These are phyloP conservation scores for Peziza echinospora DNA, from an alignment of 495 filamentous ascomycete species.

Conservation along the genomic window DNA sequence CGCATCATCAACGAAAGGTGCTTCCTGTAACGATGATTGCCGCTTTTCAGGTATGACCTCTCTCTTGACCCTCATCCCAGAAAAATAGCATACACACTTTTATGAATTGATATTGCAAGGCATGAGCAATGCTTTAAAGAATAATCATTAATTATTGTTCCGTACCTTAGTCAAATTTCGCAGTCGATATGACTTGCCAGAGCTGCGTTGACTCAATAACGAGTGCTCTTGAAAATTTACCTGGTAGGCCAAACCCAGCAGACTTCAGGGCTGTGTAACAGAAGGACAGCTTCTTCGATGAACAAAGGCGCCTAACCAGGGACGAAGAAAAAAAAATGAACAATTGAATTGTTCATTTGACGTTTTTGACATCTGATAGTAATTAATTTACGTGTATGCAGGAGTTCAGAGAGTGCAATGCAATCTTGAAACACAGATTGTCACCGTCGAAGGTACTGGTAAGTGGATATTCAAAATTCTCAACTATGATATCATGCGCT, in stretches of 20 bases:
- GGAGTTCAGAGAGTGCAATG: conserved; percentile 46
- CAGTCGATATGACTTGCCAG: conserved; percentile 82
- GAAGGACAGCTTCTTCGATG: too few relatives aligned
- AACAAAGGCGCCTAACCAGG: too few relatives aligned
- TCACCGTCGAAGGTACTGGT: conserved; percentile 48
- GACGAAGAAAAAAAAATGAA: too few relatives aligned
- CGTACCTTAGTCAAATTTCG: conserved; percentile 56
- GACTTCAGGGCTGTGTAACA: too few relatives aligned
- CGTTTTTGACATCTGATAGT: too few relatives aligned
- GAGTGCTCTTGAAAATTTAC: conserved; percentile 44
- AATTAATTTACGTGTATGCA: too few relatives aligned
- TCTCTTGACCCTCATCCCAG: too few relatives aligned
- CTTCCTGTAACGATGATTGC: background rate
- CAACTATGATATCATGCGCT: too few relatives aligned
- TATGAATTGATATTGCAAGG: too few relatives aligned
- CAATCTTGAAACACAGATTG: conserved; percentile 42
- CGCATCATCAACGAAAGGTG: too few relatives aligned
- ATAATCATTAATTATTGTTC: conserved; percentile 1
- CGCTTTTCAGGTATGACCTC: background rate
- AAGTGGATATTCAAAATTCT: conserved; percentile 17
- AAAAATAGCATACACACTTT: too few relatives aligned
- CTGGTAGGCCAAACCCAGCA: conserved; percentile 27
- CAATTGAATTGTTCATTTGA: too few relatives aligned
- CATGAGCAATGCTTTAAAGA: background rate
- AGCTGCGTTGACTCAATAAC: conserved; percentile 70